Base-by-base conservation (phyloP, 768 basidiomycete genomes). In the Termitomyces sp. region DNA sequence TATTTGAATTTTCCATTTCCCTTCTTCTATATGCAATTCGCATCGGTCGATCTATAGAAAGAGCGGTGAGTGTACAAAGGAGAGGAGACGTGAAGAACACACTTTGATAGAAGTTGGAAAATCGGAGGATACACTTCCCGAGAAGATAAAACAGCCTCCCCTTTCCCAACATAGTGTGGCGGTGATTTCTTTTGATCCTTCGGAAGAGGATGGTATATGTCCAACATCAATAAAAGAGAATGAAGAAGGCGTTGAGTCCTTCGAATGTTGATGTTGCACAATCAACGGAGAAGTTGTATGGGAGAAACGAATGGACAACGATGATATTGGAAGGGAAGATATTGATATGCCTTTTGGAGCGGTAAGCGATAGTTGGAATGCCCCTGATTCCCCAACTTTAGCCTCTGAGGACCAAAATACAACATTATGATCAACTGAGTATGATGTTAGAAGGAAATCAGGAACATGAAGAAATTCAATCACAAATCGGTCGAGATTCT, bases 361-460 rank as follows among this genome's bases (percentile, higher is more conserved):
- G 2, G 75, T 70, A 30, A 97, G 66, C 8, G 77, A 73, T 8
- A 97, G 63, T 67, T 98, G 94, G 70, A 92, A 97, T 0, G 89
- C 81, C 0, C 80, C 81, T 3, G 72, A 67, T 59, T 85, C 80
- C 10, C 76, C 80, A 5, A 94, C 78, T 51, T 79, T 76, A 25
- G 84, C 80, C 56, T 84, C 78, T 0, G 79, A 59, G 8, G 77
- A 67, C 88, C 91, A 94, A 68, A 97, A 98, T 0, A 84, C 77
- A 3, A 86, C 71, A 30, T 72, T 75, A 0, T 83, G 78, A 37
- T 84, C 75, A 58, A 94, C 93, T 94, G 54, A 41, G 28, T 12
- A 54, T 55, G 14, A 43, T 57, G 37, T 54, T 27, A 59, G 59
- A n/a, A 54, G 19, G 53, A 53, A 10, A 23, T n/a, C 55, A 40